Evolutionary conservation across 352 stramenopile genomes (phyloP).

Genomic region (Pilasporangium apinafurcum): DNA sequence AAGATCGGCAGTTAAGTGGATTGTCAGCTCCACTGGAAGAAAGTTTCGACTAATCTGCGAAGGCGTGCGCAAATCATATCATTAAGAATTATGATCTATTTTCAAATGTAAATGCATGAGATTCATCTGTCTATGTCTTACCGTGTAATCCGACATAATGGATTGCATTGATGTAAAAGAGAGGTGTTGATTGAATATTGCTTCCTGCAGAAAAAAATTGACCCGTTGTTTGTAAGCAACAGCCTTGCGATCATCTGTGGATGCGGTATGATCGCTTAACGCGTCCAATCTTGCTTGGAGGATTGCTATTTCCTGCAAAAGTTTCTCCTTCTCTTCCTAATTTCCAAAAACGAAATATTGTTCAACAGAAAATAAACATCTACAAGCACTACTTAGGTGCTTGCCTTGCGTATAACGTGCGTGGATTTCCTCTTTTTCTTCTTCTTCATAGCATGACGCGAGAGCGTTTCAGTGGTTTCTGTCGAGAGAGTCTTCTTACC

Average conservation of each 20-base stretch:
- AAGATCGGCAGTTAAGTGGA: constrained; percentile 28
- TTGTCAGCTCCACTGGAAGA: constrained; percentile 30
- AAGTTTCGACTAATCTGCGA: no score
- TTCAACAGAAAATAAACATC: no score
- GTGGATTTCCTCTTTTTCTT: no score
- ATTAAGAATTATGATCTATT: constrained; percentile 4
- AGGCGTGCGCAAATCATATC: no score
- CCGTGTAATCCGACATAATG: background rate
- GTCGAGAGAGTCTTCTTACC: no score
- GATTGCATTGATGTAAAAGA: background rate
- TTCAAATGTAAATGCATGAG: background rate
- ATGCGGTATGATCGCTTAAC: background rate
- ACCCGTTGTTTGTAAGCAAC: background rate
- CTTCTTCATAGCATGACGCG: no score
- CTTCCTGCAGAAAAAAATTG: background rate
- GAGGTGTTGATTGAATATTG: background rate
- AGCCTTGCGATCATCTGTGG: background rate
- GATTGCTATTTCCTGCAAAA: background rate
- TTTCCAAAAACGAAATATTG: no score
- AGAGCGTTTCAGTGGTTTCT: no score
- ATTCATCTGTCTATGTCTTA: no score
- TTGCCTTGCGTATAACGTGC: no score
- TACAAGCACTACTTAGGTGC: no score
- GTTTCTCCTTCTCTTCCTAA: background rate
- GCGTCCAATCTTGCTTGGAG: background rate